Base-by-base conservation (phyloP, 2,329 filamentous ascomycete species). In the Alternaria ethzedia region DNA sequence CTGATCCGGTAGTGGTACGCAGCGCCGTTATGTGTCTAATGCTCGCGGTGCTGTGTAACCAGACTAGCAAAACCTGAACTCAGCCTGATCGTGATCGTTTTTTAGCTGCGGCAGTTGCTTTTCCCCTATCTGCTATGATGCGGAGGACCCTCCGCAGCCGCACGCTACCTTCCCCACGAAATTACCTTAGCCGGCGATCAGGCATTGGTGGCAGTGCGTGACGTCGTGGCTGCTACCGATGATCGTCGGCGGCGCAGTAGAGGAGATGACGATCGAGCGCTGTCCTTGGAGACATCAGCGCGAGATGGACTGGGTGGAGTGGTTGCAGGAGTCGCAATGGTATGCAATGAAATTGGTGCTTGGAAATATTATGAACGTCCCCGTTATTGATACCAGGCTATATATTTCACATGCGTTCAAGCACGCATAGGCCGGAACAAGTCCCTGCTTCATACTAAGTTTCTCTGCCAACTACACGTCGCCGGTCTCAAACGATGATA, bases 11-110 rank as follows among this genome's bases (percentile, higher is more conserved):
- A 12, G 41, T 30, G 28, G 45, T 41, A 54, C 51, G 26, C 43
- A 46, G 46, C 44, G 46, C 36, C 50, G 54, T 61, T 28, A 25
- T 21, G 44, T 49, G 25, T 61, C 59, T 36, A 61, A 50, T 17
- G 28, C 30, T 56, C 21, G 36, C 36, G 30, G 49, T 30, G 52
- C 52, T 50, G 45, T 41, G 17, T 57, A 28, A 20, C 26, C 17
- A 49, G n/a, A 54, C 59, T 51, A 45, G 26, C 11, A 25, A 50
- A 46, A 30, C 52, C 25, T 57, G 30, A 50, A 41, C 36, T 41
- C 36, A 41, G 36, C 36, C 36, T 41, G 36, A 41, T 41, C 36
- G 36, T 41, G 36, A 41, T 57, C 36, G 36, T 32, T 13, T 32
- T 13, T n/a, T 41, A 25, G 52, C 41, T 55, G 28, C 43, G 44